Percentiles rank a stretch among this genome's conserved stretches.
Conservation (phyloP, 164 flowering plant genomes). For the Tetracentron sinense region DNA sequence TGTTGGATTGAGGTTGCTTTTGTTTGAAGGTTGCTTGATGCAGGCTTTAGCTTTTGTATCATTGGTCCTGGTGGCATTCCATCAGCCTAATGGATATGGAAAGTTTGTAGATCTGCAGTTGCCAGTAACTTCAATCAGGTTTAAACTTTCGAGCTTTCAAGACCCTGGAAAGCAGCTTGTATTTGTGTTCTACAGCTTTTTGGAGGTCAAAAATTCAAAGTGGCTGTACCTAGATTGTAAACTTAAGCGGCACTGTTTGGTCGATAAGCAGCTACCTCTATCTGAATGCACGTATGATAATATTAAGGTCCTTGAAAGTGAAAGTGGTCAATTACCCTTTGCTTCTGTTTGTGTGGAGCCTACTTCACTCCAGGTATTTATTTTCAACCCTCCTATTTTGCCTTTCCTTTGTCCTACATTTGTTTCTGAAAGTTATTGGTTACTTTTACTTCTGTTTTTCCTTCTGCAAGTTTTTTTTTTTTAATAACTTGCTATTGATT, state of each 20-base stretch:
- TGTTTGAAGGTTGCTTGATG: slow-evolving; percentile 79
- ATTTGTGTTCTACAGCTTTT: slow-evolving; percentile 56
- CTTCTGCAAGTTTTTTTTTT: not conserved
- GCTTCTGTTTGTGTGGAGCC: slow-evolving; percentile 22
- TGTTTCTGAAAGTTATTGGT: too few relatives aligned
- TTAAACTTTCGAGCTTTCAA: slow-evolving; percentile 44
- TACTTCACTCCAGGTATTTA: slow-evolving; percentile 44
- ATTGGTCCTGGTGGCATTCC: slow-evolving; percentile 42
- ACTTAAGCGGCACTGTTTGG: slow-evolving; percentile 42
- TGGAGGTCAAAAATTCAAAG: slow-evolving; percentile 40
- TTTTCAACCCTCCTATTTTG: not conserved
- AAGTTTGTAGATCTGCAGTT: slow-evolving; percentile 39
- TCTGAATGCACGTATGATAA: slow-evolving; percentile 80
- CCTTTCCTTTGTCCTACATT: not conserved
- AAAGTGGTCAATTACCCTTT: slow-evolving; percentile 19
- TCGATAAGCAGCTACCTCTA: slow-evolving; percentile 53
- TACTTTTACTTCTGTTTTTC: too few relatives aligned
- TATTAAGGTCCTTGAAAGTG: slow-evolving; percentile 48
- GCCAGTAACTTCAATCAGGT: slow-evolving; percentile 77
- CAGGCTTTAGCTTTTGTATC: slow-evolving; percentile 62
- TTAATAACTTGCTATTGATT: not conserved
- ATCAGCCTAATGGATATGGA: slow-evolving; percentile 31
- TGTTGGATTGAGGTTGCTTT: slow-evolving; percentile 63
- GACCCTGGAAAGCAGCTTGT: slow-evolving; percentile 49
- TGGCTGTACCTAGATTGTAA: slow-evolving; percentile 58